Base-by-base conservation (phyloP, 1,139 yeast species). In the Geotrichum australiense region DNA sequence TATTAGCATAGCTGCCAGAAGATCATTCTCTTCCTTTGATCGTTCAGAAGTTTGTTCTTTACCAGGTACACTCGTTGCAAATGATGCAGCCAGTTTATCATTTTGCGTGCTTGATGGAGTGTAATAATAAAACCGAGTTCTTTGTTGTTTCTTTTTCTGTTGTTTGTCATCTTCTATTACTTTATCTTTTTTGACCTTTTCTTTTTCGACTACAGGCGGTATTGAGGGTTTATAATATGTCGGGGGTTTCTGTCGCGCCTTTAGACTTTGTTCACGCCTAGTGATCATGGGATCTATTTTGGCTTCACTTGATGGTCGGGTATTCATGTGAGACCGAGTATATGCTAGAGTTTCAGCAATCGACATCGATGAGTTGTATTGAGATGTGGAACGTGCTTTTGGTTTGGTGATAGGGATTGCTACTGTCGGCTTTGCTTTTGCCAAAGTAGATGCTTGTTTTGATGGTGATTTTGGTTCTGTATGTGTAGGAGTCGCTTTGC, bases 261-360 rank as follows among this genome's bases (percentile, higher is more conserved):
- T 27, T 19, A 39, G 37, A 8, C 43, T 39, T 10, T 43, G 41
- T 21, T 45, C 46, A 12, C 49, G 42, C 11, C 57, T 43, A 18
- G 48, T 43, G 12, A 57, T 41, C 58, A 54, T 55, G 3, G 58
- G 61, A 40, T 57, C 61, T 23, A 50, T 47, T 19, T 43, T 47
- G 26, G 46, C 47, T 31, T 49, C 54, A 24, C 43, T 42, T 4
- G 53, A 46, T n/a, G 35, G 10, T 4, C 43, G 45, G 38, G 44
- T 44, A 23, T 46, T 45, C 53, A 55, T 56, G 27, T 48, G 61
- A 57, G 75, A 66, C 33, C 83, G 62, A 42, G 78, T 76, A 39
- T 71, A 54, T 0, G 82, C 82, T 48, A 80, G 62, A 0, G 84
- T 74, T 50, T 79, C 81, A 0, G 85, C 84, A 33, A 80, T 78